Base-by-base conservation (phyloP, 352 stramenopile genomes). In the Phytophthora pinifolia region DNA sequence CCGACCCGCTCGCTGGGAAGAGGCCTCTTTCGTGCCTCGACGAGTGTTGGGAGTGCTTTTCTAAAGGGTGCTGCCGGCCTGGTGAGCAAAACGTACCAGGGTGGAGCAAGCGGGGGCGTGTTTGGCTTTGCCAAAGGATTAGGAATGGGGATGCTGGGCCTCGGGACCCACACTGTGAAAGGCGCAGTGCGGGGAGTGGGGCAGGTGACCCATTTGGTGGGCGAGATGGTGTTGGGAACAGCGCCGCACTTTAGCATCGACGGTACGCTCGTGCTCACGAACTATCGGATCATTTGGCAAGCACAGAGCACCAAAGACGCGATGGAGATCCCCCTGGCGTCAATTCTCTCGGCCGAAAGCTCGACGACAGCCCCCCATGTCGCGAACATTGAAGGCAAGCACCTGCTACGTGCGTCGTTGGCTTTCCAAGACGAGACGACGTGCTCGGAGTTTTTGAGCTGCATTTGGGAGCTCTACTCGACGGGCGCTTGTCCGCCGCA, bases 201-300 rank as follows among this genome's bases (percentile, higher is more conserved):
- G 0, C 86, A 96, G 47, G 84, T 96, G 46, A 96, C 86, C 1
- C 89, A 92, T 39, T 68, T 92, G 12, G 86, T 96, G 2, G 86
- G 86, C 1, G 86, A 96, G 41, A 92, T 94, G 82, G 83, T 94
- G 14, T 63, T 94, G 36, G 86, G 86, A 14, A 83, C 79, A 34
- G 86, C 85, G 12, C 83, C 80, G 14, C 86, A 96, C 51, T 96
- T 94, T 64, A 94, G 82, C 32, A 92, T 96, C 54, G 83, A 96
- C 46, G 86, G 86, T 0, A 83, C 72, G 41, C 57, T 96, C 17
- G 58, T 92, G 46, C 60, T 94, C 7, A 96, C 83, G 9, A 96
- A 93, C 56, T 92, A 91, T 39, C 83, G 86, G 18, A 70, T 96
- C 6, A 92, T 96, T 41, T 96, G 86, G 86, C 75, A 86, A 57